Conservation (phyloP, 2,329 filamentous ascomycete genomes). For the Truncatella angustata region DNA sequence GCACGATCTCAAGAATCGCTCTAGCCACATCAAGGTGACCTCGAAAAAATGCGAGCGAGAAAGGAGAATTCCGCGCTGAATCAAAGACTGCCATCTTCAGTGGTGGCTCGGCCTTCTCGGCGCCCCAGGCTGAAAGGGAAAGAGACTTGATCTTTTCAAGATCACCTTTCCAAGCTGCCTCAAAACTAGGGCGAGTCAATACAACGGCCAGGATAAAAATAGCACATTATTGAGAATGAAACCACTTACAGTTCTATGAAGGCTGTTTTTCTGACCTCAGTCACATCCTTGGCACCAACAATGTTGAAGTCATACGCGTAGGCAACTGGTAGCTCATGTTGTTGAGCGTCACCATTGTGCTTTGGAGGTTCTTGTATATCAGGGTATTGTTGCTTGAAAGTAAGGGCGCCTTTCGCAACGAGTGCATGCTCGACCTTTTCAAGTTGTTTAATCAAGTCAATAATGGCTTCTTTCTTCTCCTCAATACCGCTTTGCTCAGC, state of each 20-base stretch:
- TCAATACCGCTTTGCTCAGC: constrained; percentile 25
- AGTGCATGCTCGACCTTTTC: constrained; percentile 55
- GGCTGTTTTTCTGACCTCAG: constrained; percentile 50
- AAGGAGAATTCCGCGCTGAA: constrained; percentile 50
- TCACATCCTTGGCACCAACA: constrained; percentile 50
- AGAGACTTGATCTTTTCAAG: constrained; percentile 62
- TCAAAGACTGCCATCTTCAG: constrained; percentile 64
- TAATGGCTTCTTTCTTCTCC: constrained; percentile 57
- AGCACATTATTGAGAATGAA: neutral
- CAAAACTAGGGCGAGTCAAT: constrained; percentile 49
- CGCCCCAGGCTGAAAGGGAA: constrained; percentile 59
- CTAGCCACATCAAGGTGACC: constrained; percentile 64
- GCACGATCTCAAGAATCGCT: constrained; percentile 67
- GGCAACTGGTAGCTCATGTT: too few species aligned
- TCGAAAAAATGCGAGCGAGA: constrained; percentile 65
- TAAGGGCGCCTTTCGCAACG: constrained; percentile 60
- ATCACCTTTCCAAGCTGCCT: constrained; percentile 73
- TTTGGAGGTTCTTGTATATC: constrained; percentile 32
- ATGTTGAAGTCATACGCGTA: constrained; percentile 56
- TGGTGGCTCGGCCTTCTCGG: constrained; percentile 52
- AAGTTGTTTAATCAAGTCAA: constrained; percentile 48
- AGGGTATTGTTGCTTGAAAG: constrained; percentile 64
- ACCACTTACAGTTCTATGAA: constrained; percentile 66
- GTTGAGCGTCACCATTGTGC: too few species aligned
- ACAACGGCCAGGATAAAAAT: neutral